Base-by-base conservation (phyloP, 2,329 filamentous ascomycete species). In the Beauveria pseudobassiana region DNA sequence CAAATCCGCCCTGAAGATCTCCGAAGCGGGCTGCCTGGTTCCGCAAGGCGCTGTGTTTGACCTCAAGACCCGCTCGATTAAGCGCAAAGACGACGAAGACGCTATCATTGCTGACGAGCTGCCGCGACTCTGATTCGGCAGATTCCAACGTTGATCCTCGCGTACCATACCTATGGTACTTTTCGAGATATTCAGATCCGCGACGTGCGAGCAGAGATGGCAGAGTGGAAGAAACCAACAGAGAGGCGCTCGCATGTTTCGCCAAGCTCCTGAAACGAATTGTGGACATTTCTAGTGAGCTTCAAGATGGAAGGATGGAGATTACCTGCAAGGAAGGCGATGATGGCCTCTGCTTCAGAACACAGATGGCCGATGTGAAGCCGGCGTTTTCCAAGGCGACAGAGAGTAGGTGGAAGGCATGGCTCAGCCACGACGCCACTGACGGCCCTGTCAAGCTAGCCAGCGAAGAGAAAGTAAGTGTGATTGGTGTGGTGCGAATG, bases 311-410 rank as follows among this genome's bases (percentile, higher is more conserved):
- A 16, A 49, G 16, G 16, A 24, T 50, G 24, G 26, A 30, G 24
- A 16, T 50, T 24, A 50, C 48, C 14, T 50, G 48, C 12, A 50
- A n/a, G 9, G 48, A 50, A 26, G 10, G 48, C 48, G 24, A 30
- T 9, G 64, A 66, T 2, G 30, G n/a, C 9, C 56, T 72, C 16
- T 67, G 69, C 46, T 50, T 71, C 18, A 64, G 67, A 18, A 65
- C 66, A 57, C 65, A 66, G 63, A 52, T 65, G 22, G 55, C 48
- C 3, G 66, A 65, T 30, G 66, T 64, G 9, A 65, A 64, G 6
- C 56, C 65, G n/a, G 66, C 65, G 9, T 51, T 73, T 26, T 74
- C 71, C n/a, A 62, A 67, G 45, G 64, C 63, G 20, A 64, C 67
- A 30, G 68, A 65, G 54, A 63, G 57, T n/a, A 64, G 65, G 43